Base-by-base conservation (phyloP, 148 eudicot genomes). In the Gaultheria prostrata region DNA sequence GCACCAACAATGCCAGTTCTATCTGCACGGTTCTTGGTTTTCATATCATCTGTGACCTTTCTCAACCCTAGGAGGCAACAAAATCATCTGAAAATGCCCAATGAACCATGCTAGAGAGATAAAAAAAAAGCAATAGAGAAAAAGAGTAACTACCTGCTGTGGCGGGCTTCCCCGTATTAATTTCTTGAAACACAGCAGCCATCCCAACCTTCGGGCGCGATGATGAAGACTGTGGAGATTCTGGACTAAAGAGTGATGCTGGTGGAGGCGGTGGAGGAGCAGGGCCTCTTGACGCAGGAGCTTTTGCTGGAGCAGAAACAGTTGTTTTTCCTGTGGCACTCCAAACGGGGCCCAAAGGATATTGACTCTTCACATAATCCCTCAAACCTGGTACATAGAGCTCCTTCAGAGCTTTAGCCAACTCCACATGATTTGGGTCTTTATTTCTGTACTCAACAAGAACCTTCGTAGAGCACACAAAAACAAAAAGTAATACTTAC, bases 271-370 rank as follows among this genome's bases (percentile, higher is more conserved):
- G 92, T 76, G 98, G 99, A 80, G 97, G 87, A 74, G 94, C 88
- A 84, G 99, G 95, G 39, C 88, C 93, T 79, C 88, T 87, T 14
- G 89, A 84, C 28, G 82, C 71, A 67, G 96, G 71, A 83, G 93
- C 88, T 89, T 92, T 93, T 54, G 90, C 72, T 48, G 94, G 90
- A 84, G 92, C 93, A 82, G 96, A 80, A 77, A 87, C 88, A 63
- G 78, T 80, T 81, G 89, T 82, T 72, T 90, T 94, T 75, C 96
- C 96, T 77, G 92, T 87, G 43, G 92, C 91, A 84, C 94, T 90
- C 99, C 99, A 97, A 50, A 92, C 95, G 9, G 99, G 98, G 45
- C 99, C 99, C 85, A 97, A 86, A 49, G 98, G 96, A 87, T 94
- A 90, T 82, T 88, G 93, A 85, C 87, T 83, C 90, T 97, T 97